Conservation (phyloP, 2,329 filamentous ascomycete species). For the Trichoderma gracile region DNA sequence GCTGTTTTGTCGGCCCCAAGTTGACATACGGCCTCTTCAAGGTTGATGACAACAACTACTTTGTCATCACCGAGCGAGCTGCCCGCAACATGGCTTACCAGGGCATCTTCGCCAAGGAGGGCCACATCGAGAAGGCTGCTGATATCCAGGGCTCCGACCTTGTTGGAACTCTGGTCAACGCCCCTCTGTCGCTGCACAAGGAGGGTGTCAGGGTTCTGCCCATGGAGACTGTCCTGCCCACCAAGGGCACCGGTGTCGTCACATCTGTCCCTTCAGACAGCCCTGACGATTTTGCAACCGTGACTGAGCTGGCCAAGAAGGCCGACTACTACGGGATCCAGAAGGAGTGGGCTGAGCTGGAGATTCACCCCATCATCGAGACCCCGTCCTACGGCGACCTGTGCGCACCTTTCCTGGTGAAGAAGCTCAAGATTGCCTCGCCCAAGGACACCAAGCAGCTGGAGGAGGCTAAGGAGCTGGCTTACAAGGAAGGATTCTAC, state of each 20-base stretch:
- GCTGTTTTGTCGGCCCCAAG: constrained; percentile 90
- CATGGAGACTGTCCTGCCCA: constrained; percentile 90
- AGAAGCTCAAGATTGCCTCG: constrained; percentile 93
- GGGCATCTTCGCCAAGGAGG: constrained; percentile 76
- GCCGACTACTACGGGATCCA: constrained; percentile 93
- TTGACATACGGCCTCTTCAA: constrained; percentile 89
- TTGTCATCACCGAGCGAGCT: constrained; percentile 78
- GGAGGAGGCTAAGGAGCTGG: constrained; percentile 89
- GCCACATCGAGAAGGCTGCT: constrained; percentile 70
- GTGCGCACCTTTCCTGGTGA: constrained; percentile 78
- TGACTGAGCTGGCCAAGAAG: constrained; percentile 88
- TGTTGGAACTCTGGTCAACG: constrained; percentile 84
- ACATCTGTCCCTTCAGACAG: constrained; percentile 95
- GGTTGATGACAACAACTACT: constrained; percentile 75
- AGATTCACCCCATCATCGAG: constrained; percentile 85
- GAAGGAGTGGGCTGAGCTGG: constrained; percentile 92
- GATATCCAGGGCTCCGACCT: constrained; percentile 77
- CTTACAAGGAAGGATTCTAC: constrained; percentile 98
- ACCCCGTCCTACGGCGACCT: constrained; percentile 87
- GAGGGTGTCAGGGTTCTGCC: constrained; percentile 85
- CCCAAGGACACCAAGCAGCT: constrained; percentile 90
- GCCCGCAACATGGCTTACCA: constrained; percentile 98
- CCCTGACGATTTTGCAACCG: constrained; percentile 87
- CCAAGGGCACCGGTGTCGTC: constrained; percentile 95
- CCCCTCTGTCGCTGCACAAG: constrained; percentile 82